These are phyloP conservation scores for Clitocybe nebularis DNA, from an alignment of 1,284 basidiomycete species.

Conservation along the genomic window DNA sequence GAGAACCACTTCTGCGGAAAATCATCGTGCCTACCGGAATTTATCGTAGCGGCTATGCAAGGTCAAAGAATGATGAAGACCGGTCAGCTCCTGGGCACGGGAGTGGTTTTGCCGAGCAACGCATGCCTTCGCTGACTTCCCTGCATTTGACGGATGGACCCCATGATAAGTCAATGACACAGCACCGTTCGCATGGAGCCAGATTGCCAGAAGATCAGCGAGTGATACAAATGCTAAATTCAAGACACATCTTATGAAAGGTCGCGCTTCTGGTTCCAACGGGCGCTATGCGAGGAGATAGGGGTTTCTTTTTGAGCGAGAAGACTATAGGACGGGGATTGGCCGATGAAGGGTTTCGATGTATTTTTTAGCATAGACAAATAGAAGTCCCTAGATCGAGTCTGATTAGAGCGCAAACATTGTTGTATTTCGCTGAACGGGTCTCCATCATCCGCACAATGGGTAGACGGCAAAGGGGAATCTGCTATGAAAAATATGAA, in stretches of 20 bases:
- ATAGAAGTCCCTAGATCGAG: no score
- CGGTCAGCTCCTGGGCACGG: conserved; percentile 9
- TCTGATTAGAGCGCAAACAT: no score
- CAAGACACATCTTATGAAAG: conserved; percentile 24
- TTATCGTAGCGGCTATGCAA: conserved; percentile 58
- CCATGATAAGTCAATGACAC: conserved; percentile 11
- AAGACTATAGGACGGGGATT: no score
- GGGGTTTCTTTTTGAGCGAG: no score
- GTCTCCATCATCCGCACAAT: no score
- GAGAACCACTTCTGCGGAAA: conserved; percentile 45
- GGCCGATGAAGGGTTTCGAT: no score
- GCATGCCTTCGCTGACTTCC: conserved; percentile 27
- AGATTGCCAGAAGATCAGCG: conserved; percentile 57
- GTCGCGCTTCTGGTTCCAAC: no score
- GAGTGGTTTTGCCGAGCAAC: conserved; percentile 11
- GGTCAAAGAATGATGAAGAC: conserved; percentile 39
- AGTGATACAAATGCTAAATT: conserved; percentile 59
- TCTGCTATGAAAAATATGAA: no score
- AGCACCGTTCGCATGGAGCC: conserved; percentile 29
- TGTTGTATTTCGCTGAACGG: no score
- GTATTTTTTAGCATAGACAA: no score
- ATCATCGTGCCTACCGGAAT: conserved; percentile 53
- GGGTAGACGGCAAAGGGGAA: no score
- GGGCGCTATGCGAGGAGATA: no score
- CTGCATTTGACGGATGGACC: conserved; percentile 27